Evolutionary conservation across 169 alveolate species (phyloP), one percentile per base, ranked within the genome.

Genomic region (Cystoisospora suis): DNA sequence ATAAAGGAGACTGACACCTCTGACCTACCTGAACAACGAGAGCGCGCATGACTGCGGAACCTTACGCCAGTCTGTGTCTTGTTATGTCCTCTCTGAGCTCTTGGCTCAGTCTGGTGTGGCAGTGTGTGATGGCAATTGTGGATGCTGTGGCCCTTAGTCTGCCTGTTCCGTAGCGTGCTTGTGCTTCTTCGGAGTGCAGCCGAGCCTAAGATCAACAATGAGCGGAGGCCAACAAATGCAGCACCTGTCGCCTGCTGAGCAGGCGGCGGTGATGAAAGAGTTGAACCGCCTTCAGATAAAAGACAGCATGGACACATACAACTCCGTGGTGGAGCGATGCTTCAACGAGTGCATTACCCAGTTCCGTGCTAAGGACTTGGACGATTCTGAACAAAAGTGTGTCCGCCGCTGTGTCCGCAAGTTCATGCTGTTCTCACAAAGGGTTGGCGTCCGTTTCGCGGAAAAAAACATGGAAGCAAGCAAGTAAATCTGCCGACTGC

Each of bases 221-320:
- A 65, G 79, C 17, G 79, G 79, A 34, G 79, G 79, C n/a, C 83
- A 4, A 15, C 53, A 72, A 32, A 38, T 70, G 77, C 81, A 87
- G 87, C 59, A 72, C 77, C 79, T 89, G 81, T 70, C 89, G n/a
- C 65, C 65, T 36, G 46, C 40, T 34, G 88, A 89, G 58, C 47
- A 70, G 85, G 70, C 77, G 75, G 56, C 58, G 45, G 93, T 89
- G 36, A 46, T 79, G 86, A 46, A n/a, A n/a, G 80, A 89, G 89
- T 38, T 89, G 86, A 59, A 59, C 38, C 85, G 40, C n/a, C 81
- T 91, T 38, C 94, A 91, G 81, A 61, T 91, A 27, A 90, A 88
- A 65, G 95, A 93, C 59, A 81, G 87, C 91, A 91, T 93, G 94
- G 92, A 90, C 87, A 93, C 94, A 4, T 93, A 93, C 93, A 93